Conservation (phyloP, 2,329 filamentous ascomycete genomes). For the Chaetomium olivaceum region DNA sequence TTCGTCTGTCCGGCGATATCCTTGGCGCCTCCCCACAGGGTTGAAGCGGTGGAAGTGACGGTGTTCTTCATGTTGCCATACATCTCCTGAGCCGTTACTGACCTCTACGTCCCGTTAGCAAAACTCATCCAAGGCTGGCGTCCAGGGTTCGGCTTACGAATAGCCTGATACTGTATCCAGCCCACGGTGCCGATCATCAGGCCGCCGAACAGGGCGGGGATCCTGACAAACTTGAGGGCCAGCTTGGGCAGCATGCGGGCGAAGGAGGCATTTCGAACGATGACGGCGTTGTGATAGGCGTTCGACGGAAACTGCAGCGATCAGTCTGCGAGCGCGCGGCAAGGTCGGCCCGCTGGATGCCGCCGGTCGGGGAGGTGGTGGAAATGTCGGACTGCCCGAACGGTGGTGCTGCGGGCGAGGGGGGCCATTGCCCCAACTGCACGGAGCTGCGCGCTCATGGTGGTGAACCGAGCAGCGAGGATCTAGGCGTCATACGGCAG, state of each 20-base stretch:
- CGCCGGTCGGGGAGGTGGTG: constrained; percentile 68
- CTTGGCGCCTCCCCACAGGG: constrained; percentile 69
- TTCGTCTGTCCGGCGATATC: constrained; percentile 77
- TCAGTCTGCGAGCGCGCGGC: constrained; percentile 61
- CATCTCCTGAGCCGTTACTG: constrained; percentile 71
- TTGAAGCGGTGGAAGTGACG: constrained; percentile 67
- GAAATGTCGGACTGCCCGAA: constrained; percentile 61
- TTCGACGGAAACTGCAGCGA: constrained; percentile 79
- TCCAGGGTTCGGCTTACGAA: constrained; percentile 57
- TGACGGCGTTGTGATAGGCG: constrained; percentile 77
- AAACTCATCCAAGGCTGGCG: not conserved
- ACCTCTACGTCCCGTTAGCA: constrained; percentile 55
- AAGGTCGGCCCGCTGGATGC: constrained; percentile 67
- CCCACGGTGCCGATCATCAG: constrained; percentile 82
- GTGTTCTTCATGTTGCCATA: constrained; percentile 72
- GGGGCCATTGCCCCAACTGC: constrained; percentile 66
- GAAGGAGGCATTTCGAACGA: constrained; percentile 64
- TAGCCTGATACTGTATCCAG: constrained; percentile 95
- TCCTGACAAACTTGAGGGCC: constrained; percentile 81
- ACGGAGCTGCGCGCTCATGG: constrained; percentile 73
- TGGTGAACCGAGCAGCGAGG: constrained; percentile 32
- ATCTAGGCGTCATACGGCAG: constrained; percentile 26
- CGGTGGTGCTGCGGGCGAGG: constrained; percentile 61
- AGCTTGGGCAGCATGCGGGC: constrained; percentile 75
- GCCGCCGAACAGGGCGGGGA: constrained; percentile 90